A percentile compares a stretch with the other conserved stretches of the same genome.
Evolutionary conservation across 352 stramenopile species (phyloP).

Genomic region (Phytophthora kernoviae): DNA sequence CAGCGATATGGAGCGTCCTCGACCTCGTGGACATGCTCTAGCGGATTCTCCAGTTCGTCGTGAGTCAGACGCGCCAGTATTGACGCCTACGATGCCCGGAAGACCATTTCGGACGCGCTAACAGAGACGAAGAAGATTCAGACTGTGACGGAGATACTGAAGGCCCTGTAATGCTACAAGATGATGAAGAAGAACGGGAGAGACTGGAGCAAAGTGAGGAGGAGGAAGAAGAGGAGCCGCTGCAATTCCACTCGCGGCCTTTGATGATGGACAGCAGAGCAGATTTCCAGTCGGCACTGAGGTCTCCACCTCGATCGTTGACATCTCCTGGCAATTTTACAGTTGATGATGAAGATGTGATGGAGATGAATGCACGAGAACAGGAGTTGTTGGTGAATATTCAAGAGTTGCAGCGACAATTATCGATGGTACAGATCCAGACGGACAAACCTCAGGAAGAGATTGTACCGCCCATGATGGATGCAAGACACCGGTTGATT

Average conservation of each 20-base stretch:
- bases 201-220: constrained; percentile 20
- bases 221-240: constrained; percentile 11
- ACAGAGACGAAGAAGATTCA: constrained; percentile 20
- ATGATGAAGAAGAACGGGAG: constrained; percentile 16
- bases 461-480: constrained; percentile 65
- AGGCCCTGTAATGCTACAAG: constrained; percentile 8
- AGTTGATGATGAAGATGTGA: constrained; percentile 65
- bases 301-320: constrained; percentile 32
- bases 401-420: constrained; percentile 89
- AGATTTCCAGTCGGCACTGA: constrained; percentile 15
- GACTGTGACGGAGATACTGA: constrained; percentile 26
- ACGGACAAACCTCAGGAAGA: constrained; percentile 80
- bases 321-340: constrained; percentile 28
- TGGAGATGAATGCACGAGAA: constrained; percentile 82
- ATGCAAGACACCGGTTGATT: constrained; percentile 79
- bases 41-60: constrained; percentile 4
- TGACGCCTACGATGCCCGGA: constrained; percentile 39
- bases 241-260: constrained; percentile 12
- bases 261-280: constrained; percentile 4
- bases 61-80: constrained; percentile 35
- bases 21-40: background rate
- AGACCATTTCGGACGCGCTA: constrained; percentile 18
- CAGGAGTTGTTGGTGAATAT: constrained; percentile 92
- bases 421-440: constrained; percentile 88
- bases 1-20: constrained; percentile 15